phyloP scores from a whole-genome alignment of 805 yeast genomes.

The Yamadazyma endophytica region DNA sequence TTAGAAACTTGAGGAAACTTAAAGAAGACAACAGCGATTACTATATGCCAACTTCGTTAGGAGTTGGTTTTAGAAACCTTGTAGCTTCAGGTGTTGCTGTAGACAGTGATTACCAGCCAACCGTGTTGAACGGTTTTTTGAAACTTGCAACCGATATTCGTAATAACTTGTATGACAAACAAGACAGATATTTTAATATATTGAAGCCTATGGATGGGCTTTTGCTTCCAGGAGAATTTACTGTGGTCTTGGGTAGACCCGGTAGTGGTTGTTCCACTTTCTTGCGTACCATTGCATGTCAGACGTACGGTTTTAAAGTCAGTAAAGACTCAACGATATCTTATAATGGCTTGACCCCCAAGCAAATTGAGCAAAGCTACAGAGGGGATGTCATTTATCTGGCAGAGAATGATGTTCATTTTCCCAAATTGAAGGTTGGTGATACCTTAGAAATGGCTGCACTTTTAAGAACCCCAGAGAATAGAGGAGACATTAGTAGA shows the following conservation, averaged over 20 bases:
- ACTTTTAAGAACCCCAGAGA: conserved; percentile 42
- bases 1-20: conserved; percentile 51
- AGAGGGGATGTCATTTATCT: conserved; percentile 40
- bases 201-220: conserved; percentile 23
- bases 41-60: conserved; percentile 53
- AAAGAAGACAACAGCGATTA: conserved; percentile 48
- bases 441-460: conserved; percentile 56
- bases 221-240: conserved; percentile 35
- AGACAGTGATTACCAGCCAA: conserved; percentile 59
- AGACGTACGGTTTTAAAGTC: conserved; percentile 35
- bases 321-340: conserved; percentile 27
- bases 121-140: conserved; percentile 38
- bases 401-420: conserved; percentile 55
- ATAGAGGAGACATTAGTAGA: conserved; percentile 32
- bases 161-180: too few species aligned
- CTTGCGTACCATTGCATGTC: conserved; percentile 33
- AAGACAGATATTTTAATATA: conserved; percentile 7
- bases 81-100: conserved; percentile 57
- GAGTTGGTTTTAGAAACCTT: conserved; percentile 50
- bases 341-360: conserved; percentile 30
- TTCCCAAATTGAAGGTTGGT: conserved; percentile 52
- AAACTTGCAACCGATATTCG: conserved; percentile 13
- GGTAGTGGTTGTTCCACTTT: conserved; percentile 41
- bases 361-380: conserved; percentile 24
- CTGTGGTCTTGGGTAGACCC: conserved; percentile 40